phyloP scores from a whole-genome alignment of 2,329 filamentous ascomycete species.

The Neofusicoccum sp. region DNA sequence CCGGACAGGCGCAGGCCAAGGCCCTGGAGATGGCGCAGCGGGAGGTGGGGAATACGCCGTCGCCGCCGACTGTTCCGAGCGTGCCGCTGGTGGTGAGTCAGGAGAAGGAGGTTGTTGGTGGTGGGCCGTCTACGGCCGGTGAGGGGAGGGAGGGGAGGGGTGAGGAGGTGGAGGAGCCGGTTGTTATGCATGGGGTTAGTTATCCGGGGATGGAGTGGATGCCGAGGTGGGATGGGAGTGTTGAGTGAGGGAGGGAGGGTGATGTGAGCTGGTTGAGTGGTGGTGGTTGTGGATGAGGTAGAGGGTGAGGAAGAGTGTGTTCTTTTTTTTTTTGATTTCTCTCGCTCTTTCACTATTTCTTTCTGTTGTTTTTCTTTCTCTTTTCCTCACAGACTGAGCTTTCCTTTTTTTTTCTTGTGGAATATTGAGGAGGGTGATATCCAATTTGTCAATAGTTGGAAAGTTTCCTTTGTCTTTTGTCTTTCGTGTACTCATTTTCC shows the following conservation, averaged over 20 bases:
- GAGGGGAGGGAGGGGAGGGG: slow-evolving; percentile 19
- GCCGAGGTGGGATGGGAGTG: slow-evolving; percentile 43
- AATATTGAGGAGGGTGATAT: too few species aligned
- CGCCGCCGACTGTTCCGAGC: slow-evolving; percentile 20
- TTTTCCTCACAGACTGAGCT: too few species aligned
- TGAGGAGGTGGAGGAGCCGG: slow-evolving; percentile 46
- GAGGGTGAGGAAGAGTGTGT: too few species aligned
- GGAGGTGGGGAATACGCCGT: neutral
- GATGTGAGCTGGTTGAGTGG: too few species aligned
- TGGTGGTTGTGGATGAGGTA: neutral
- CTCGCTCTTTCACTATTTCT: neutral
- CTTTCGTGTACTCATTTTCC: too few species aligned
- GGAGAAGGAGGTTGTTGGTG: slow-evolving; percentile 31
- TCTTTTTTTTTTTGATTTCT: neutral
- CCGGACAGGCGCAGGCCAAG: neutral
- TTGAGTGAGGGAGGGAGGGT: slow-evolving; percentile 3
- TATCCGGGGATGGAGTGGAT: slow-evolving; percentile 73
- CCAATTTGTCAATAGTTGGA: too few species aligned
- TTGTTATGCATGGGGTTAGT: slow-evolving; percentile 62
- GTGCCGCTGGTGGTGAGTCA: slow-evolving; percentile 30
- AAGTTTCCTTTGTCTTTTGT: too few species aligned
- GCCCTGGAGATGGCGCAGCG: slow-evolving; percentile 4
- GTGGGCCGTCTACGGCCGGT: slow-evolving; percentile 29
- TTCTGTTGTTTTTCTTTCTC: neutral
- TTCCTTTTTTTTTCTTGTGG: neutral